Evolutionary conservation across 495 filamentous ascomycete species (phyloP).

Genomic region (Penicillium crystallinum): DNA sequence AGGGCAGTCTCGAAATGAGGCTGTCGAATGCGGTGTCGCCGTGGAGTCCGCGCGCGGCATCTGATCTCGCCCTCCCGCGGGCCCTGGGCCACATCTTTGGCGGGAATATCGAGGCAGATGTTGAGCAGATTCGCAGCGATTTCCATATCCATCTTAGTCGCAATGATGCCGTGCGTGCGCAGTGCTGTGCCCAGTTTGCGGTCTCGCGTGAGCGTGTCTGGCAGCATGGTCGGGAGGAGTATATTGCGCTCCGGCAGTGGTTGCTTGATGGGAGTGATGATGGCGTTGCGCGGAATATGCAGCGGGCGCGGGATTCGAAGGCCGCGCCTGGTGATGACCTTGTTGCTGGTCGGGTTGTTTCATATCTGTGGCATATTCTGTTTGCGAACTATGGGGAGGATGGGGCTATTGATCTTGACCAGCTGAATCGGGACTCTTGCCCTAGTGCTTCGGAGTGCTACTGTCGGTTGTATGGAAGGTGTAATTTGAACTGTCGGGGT

Average conservation of each 20-base stretch:
- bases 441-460: constrained; percentile 39
- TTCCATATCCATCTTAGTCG: constrained; percentile 18
- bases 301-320: background rate
- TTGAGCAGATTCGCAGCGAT: background rate
- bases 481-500: constrained; percentile 26
- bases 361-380: constrained; percentile 42
- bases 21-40: constrained; percentile 32
- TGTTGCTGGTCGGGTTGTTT: constrained; percentile 36
- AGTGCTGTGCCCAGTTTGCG: constrained; percentile 46
- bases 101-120: constrained; percentile 5
- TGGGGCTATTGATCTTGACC: constrained; percentile 38
- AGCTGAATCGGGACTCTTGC: constrained; percentile 34
- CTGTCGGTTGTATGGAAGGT: constrained; percentile 41
- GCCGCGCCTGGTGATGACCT: constrained; percentile 35
- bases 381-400: constrained; percentile 26
- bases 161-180: constrained; percentile 32
- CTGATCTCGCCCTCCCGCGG: constrained; percentile 29
- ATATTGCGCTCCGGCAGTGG: constrained; percentile 41
- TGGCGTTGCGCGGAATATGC: background rate
- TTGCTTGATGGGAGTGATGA: constrained; percentile 29
- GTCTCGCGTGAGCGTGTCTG: constrained; percentile 30
- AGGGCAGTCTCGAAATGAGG: constrained; percentile 36
- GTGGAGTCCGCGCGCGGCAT: constrained; percentile 37
- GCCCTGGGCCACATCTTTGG: constrained; percentile 34
- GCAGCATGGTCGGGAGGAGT: constrained; percentile 35